phyloP scores from a whole-genome alignment of 345 rosid species.

The Boechera divaricarpa region DNA sequence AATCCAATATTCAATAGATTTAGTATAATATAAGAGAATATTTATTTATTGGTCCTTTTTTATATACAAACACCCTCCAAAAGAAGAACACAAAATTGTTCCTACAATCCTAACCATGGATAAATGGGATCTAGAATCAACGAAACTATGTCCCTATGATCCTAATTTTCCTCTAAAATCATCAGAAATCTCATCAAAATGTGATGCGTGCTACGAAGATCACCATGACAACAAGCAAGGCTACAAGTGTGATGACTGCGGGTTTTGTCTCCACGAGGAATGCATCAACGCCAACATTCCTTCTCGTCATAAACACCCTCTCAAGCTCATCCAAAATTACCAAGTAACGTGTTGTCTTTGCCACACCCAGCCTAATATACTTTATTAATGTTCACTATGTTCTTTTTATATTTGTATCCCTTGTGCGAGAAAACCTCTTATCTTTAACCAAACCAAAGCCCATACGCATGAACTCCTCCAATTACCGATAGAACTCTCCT shows the following conservation, averaged over 20 bases:
- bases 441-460: background rate
- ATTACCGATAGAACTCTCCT: background rate
- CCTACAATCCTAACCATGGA: too few species aligned
- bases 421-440: slow-evolving; percentile 24
- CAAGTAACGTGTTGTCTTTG: background rate
- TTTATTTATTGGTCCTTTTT: too few species aligned
- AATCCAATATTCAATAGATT: too few species aligned
- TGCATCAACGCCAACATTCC: background rate
- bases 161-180: too few species aligned
- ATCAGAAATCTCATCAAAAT: too few species aligned
- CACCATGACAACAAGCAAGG: too few species aligned
- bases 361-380: background rate
- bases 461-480: slow-evolving; percentile 20
- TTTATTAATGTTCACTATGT: background rate
- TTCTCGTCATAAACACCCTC: slow-evolving; percentile 29
- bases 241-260: background rate
- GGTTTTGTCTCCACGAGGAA: slow-evolving; percentile 6
- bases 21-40: too few species aligned
- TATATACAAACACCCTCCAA: too few species aligned
- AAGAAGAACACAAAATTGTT: too few species aligned
- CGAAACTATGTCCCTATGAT: too few species aligned
- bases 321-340: background rate
- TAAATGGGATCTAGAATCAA: too few species aligned
- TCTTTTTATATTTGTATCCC: background rate
- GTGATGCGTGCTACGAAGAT: too few species aligned